Percentiles rank a stretch among this genome's conserved stretches.
Evolutionary conservation across 139 green algal genomes (phyloP).

Genomic region (Coccomyxa sp.): DNA sequence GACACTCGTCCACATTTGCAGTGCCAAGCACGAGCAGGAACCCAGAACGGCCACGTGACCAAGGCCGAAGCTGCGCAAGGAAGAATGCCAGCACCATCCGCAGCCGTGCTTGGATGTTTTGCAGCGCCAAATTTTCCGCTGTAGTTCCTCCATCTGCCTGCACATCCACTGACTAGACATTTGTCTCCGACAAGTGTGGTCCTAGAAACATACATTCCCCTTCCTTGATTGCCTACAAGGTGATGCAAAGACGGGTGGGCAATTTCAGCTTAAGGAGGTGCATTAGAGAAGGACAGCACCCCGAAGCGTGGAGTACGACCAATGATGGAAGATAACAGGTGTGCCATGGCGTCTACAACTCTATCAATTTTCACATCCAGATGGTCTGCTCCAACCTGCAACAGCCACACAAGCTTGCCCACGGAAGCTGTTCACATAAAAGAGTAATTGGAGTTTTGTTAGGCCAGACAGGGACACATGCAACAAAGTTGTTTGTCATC

Average conservation of each 20-base stretch:
- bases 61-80: slow-evolving; percentile 81
- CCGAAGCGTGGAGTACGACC: slow-evolving; percentile 73
- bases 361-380: slow-evolving; percentile 81
- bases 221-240: not conserved
- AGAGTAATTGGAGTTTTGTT: not conserved
- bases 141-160: slow-evolving; percentile 69
- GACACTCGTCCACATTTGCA: slow-evolving; percentile 95
- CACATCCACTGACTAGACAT: not conserved
- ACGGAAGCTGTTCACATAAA: not conserved
- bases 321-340: slow-evolving; percentile 75
- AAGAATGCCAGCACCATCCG: slow-evolving; percentile 97
- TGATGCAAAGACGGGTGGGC: not conserved
- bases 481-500: not conserved
- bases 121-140: slow-evolving; percentile 92
- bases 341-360: slow-evolving; percentile 53
- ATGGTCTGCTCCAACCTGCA: slow-evolving; percentile 83
- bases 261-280: not conserved
- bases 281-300: slow-evolving; percentile 11
- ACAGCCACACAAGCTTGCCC: not conserved
- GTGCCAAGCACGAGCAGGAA: slow-evolving; percentile 93
- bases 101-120: slow-evolving; percentile 91
- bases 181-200: not conserved
- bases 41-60: slow-evolving; percentile 49
- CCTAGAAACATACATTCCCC: not conserved
- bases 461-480: not conserved